phyloP scores from a whole-genome alignment of 345 rosid genomes.

The Camelina neglecta region DNA sequence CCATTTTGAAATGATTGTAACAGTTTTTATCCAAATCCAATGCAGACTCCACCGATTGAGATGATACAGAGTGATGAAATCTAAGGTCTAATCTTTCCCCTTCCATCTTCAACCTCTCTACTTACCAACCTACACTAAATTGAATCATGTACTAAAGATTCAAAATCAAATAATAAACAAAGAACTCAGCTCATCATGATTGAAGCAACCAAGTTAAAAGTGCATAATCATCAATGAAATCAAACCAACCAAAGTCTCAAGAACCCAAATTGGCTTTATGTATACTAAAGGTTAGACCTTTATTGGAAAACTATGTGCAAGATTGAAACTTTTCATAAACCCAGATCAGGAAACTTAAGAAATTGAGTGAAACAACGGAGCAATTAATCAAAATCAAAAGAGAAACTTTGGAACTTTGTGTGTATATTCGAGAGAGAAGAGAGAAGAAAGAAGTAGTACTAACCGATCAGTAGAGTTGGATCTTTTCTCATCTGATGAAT shows the following conservation, averaged over 20 bases:
- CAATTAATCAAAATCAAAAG: conserved; percentile 1
- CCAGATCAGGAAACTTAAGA: conserved; percentile 21
- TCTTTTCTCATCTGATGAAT: conserved; percentile 20
- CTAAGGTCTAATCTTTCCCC: conserved; percentile 50
- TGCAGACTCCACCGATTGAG: conserved; percentile 70
- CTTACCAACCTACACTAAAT: conserved; percentile 21
- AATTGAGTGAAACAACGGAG: conserved; percentile 12
- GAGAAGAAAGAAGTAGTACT: conserved; percentile 11
- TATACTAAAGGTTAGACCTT: conserved; percentile 16
- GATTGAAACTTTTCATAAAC: conserved; percentile 23
- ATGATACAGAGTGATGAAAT: conserved; percentile 56
- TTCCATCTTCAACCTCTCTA: conserved; percentile 50
- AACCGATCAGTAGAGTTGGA: conserved; percentile 36
- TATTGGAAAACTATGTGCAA: background rate
- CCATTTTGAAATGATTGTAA: conserved; percentile 53
- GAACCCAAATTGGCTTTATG: background rate
- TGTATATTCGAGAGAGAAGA: conserved; percentile 4
- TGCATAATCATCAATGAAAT: background rate
- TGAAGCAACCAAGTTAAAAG: background rate
- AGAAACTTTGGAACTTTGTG: background rate
- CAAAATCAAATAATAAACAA: background rate
- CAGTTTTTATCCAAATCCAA: conserved; percentile 64
- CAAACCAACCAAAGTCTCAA: conserved; percentile 1
- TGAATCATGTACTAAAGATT: background rate
- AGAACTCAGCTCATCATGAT: conserved; percentile 3